These are phyloP conservation scores for Coprinopsis marcescibilis DNA, from an alignment of 768 basidiomycete genomes.

Conservation along the genomic window DNA sequence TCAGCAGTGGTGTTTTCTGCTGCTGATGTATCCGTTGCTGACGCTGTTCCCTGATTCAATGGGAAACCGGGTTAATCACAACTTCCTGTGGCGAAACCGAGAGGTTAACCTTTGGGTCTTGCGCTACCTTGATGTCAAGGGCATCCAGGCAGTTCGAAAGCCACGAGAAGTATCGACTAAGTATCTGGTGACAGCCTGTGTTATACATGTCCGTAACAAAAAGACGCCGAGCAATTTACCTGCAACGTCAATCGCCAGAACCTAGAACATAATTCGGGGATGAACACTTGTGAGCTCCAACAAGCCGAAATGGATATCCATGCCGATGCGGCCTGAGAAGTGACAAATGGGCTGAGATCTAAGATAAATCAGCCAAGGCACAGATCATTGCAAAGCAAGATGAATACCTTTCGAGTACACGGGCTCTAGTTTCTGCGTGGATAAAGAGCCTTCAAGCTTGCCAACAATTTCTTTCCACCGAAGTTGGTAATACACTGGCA, in stretches of 20 bases:
- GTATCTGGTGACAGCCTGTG: constrained; percentile 43
- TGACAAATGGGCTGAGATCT: constrained; percentile 19
- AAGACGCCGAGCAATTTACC: constrained; percentile 39
- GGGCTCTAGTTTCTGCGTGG: constrained; percentile 35
- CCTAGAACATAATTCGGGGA: constrained; percentile 73
- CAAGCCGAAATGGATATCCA: constrained; percentile 73
- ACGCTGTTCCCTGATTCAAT: too few species aligned
- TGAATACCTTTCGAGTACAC: constrained; percentile 35
- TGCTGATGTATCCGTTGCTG: constrained; percentile 47
- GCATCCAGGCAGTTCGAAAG: constrained; percentile 50
- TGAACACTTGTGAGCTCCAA: constrained; percentile 84
- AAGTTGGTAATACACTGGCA: constrained; percentile 95
- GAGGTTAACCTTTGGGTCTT: constrained; percentile 33
- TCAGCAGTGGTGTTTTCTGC: constrained; percentile 55
- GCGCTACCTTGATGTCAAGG: constrained; percentile 25
- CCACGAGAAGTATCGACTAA: constrained; percentile 78
- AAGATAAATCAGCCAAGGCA: not conserved
- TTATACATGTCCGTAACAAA: not conserved
- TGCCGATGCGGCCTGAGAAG: constrained; percentile 55
- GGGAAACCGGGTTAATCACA: too few species aligned
- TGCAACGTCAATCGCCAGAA: constrained; percentile 94
- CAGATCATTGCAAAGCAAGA: not conserved
- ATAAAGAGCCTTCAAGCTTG: constrained; percentile 65
- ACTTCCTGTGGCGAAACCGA: too few species aligned
- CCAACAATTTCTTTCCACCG: constrained; percentile 92